phyloP scores from a whole-genome alignment of 768 basidiomycete genomes.

The Boletellus emodensis region DNA sequence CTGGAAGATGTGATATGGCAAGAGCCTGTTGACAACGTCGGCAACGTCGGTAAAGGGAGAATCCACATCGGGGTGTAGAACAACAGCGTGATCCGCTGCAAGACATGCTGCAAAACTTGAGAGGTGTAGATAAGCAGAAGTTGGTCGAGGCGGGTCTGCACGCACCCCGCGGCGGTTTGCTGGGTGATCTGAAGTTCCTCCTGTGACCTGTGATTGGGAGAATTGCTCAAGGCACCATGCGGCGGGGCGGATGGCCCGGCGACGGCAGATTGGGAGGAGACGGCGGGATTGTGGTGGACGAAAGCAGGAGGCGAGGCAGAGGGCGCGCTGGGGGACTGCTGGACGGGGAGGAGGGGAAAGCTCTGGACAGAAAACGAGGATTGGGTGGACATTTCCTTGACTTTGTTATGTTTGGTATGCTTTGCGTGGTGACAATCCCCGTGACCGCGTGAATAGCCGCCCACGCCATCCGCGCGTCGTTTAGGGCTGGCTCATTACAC shows the following conservation, averaged over 20 bases:
- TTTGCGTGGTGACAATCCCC: conserved; percentile 33
- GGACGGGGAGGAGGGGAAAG: conserved; percentile 20
- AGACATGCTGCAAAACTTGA: conserved; percentile 53
- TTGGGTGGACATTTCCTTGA: conserved; percentile 32
- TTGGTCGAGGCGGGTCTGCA: conserved; percentile 1
- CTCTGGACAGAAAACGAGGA: conserved; percentile 27
- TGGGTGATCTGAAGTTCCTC: conserved; percentile 51
- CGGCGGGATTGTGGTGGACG: conserved; percentile 2
- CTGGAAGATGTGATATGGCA: conserved; percentile 79
- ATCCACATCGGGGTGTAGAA: conserved; percentile 63
- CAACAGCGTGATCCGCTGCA: conserved; percentile 57
- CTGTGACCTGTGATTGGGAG: conserved; percentile 37
- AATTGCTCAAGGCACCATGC: conserved; percentile 25
- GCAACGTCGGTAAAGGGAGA: conserved; percentile 58
- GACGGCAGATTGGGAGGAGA: conserved; percentile 5
- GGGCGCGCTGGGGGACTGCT: conserved; percentile 1
- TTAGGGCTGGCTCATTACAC: conserved; percentile 28
- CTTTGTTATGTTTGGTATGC: conserved; percentile 37
- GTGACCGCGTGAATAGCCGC: conserved; percentile 36
- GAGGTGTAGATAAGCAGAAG: conserved; percentile 15
- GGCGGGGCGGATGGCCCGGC: conserved; percentile 27
- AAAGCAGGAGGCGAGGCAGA: conserved; percentile 3
- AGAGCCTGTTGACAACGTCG: conserved; percentile 66
- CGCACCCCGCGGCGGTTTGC: conserved; percentile 49
- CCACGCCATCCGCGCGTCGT: conserved; percentile 3